A percentile compares a stretch with the other conserved stretches of the same genome.
These are phyloP conservation scores for Phylloporus rhodoxanthus DNA, from an alignment of 768 basidiomycete genomes.

Conservation along the genomic window DNA sequence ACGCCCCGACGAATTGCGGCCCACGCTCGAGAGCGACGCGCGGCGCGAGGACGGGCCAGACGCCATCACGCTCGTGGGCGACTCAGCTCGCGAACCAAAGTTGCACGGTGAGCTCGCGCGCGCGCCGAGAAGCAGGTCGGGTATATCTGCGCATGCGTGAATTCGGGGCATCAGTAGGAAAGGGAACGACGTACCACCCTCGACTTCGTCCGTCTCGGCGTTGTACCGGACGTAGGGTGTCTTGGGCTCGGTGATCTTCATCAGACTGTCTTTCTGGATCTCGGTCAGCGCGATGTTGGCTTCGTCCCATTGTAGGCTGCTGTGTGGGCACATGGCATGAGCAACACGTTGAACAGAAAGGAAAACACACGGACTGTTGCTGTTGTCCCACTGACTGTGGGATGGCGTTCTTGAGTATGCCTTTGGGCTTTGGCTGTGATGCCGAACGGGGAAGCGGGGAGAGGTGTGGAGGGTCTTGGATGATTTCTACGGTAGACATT, in stretches of 20 bases:
- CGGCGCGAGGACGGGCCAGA: conserved; percentile 70
- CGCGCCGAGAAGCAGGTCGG: conserved; percentile 58
- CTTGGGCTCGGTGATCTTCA: conserved; percentile 99
- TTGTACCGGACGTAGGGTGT: conserved; percentile 94
- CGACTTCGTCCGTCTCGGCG: conserved; percentile 75
- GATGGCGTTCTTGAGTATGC: conserved; percentile 80
- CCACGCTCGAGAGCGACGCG: conserved; percentile 65
- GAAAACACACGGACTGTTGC: conserved; percentile 44
- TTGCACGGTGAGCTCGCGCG: conserved; percentile 32
- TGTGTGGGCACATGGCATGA: conserved; percentile 10
- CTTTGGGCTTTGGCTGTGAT: conserved; percentile 73
- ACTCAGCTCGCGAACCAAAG: conserved; percentile 41
- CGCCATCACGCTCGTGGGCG: conserved; percentile 54
- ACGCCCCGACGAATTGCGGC: conserved; percentile 47
- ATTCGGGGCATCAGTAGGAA: no score
- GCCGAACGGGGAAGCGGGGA: conserved; percentile 55
- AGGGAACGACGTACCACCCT: conserved; percentile 60
- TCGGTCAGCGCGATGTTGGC: conserved; percentile 89
- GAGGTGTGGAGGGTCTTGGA: conserved; percentile 38
- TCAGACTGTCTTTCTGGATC: conserved; percentile 89
- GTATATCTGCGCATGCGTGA: conserved; percentile 58
- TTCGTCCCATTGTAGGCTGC: conserved; percentile 91
- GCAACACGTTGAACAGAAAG: background rate
- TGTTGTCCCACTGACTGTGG: conserved; percentile 35
- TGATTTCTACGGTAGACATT: conserved; percentile 29